These are phyloP conservation scores for Melastoma malabathricum DNA, from an alignment of 345 rosid species.

Conservation along the genomic window DNA sequence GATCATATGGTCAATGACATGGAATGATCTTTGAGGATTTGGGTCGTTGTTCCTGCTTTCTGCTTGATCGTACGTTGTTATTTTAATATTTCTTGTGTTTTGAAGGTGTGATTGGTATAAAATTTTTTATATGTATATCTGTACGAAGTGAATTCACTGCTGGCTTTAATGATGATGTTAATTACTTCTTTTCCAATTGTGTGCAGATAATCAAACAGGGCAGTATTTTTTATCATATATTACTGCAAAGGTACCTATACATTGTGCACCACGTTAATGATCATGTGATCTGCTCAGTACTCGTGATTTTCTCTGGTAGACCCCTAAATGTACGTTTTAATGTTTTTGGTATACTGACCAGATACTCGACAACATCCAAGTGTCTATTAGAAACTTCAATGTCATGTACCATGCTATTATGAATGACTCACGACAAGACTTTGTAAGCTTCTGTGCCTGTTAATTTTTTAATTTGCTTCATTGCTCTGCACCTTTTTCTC, in stretches of 20 bases:
- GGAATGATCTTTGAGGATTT: too few relatives aligned
- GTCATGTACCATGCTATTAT: slow-evolving; percentile 25
- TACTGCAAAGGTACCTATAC: slow-evolving; percentile 56
- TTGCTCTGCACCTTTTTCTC: not conserved
- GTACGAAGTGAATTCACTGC: too few relatives aligned
- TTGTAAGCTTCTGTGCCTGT: slow-evolving; percentile 30
- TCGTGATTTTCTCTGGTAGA: slow-evolving; percentile 4
- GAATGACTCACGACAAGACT: slow-evolving; percentile 28
- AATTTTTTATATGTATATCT: too few relatives aligned
- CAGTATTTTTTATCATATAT: slow-evolving; percentile 56
- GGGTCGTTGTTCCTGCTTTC: too few relatives aligned
- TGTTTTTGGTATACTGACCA: slow-evolving; percentile 12
- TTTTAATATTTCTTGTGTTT: too few relatives aligned
- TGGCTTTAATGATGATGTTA: too few relatives aligned
- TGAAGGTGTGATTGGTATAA: too few relatives aligned
- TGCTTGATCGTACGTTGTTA: too few relatives aligned
- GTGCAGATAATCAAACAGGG: slow-evolving; percentile 65
- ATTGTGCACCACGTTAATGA: not conserved
- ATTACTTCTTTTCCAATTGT: slow-evolving; percentile 6
- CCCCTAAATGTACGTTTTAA: slow-evolving; percentile 51
- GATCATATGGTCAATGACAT: too few relatives aligned
- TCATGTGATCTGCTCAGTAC: not conserved
- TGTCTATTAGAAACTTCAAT: slow-evolving; percentile 72
- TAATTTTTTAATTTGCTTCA: not conserved
- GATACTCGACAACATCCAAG: slow-evolving; percentile 81